These are phyloP conservation scores for Calamus simplicifolius DNA, from an alignment of 176 grass and related monocot species.

Conservation along the genomic window DNA sequence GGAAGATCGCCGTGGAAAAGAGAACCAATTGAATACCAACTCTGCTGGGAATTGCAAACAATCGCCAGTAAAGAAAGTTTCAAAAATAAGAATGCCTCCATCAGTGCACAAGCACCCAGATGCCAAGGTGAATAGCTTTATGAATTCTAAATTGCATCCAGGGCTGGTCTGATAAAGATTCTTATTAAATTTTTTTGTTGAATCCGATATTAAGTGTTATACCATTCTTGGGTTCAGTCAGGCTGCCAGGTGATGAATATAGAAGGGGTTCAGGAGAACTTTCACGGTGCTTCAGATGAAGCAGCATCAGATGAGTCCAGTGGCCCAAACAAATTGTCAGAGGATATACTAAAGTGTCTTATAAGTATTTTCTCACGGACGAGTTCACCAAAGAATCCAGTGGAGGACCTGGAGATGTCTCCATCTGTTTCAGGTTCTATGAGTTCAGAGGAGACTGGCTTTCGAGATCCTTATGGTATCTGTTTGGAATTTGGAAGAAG, in stretches of 20 bases:
- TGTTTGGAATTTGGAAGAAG: slow-evolving; percentile 48
- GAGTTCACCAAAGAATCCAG: slow-evolving; percentile 18
- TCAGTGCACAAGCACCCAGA: slow-evolving; percentile 33
- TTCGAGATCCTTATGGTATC: slow-evolving; percentile 68
- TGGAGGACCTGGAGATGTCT: slow-evolving; percentile 43
- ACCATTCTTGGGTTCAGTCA: slow-evolving; percentile 26
- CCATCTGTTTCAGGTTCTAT: slow-evolving; percentile 54
- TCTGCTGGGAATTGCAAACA: slow-evolving; percentile 32
- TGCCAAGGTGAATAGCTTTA: slow-evolving; percentile 25
- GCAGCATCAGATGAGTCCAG: slow-evolving; percentile 26
- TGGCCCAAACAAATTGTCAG: slow-evolving; percentile 70
- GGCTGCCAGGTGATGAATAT: slow-evolving; percentile 17
- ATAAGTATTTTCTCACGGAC: slow-evolving; percentile 64
- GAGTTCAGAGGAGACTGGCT: slow-evolving; percentile 45
- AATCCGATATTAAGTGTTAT: background rate
- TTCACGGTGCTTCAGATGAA: slow-evolving; percentile 17
- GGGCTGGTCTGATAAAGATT: no score
- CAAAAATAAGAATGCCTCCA: slow-evolving; percentile 24
- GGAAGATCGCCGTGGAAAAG: slow-evolving; percentile 41
- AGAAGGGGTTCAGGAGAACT: slow-evolving; percentile 26
- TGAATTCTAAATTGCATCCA: background rate
- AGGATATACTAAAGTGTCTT: slow-evolving; percentile 75
- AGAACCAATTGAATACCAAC: slow-evolving; percentile 57
- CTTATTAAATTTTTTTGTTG: no score
- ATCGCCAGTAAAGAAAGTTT: slow-evolving; percentile 35